phyloP scores from a whole-genome alignment of 345 rosid species.

The Citrus australasica region DNA sequence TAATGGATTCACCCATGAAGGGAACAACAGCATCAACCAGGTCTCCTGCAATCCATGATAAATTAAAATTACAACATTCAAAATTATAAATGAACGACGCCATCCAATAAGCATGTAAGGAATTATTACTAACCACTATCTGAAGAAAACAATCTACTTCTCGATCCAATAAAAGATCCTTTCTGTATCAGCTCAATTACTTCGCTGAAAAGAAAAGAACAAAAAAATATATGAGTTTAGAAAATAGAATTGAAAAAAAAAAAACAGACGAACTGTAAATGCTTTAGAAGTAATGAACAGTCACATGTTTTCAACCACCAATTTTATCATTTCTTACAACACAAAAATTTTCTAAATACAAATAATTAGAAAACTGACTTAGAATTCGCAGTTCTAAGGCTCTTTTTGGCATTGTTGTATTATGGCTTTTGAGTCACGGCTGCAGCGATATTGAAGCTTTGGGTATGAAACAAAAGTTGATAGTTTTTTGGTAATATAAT shows the following conservation, averaged over 20 bases:
- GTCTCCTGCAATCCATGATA: conserved; percentile 38
- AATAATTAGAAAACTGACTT: not conserved
- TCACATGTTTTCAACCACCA: not conserved
- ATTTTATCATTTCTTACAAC: not conserved
- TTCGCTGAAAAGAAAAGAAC: conserved; percentile 10
- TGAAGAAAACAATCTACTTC: conserved; percentile 26
- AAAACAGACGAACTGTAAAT: not conserved
- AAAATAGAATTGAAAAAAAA: not conserved
- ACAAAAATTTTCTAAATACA: not conserved
- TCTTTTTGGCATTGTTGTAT: not conserved
- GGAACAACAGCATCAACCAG: conserved; percentile 78
- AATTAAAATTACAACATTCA: not conserved
- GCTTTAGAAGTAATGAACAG: not conserved
- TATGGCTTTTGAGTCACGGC: not conserved
- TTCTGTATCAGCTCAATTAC: conserved; percentile 9
- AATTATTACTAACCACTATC: conserved; percentile 22
- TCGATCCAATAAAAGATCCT: conserved; percentile 13
- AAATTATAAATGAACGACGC: not conserved
- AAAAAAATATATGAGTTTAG: not conserved
- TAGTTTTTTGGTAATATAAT: not conserved
- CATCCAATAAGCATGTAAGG: not conserved
- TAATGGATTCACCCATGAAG: conserved; percentile 84
- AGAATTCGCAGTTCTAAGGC: not conserved
- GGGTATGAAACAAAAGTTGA: not conserved
- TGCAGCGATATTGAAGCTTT: not conserved